Base-by-base conservation (phyloP, 306 rosid genomes). In the Heteromeles arbutifolia region DNA sequence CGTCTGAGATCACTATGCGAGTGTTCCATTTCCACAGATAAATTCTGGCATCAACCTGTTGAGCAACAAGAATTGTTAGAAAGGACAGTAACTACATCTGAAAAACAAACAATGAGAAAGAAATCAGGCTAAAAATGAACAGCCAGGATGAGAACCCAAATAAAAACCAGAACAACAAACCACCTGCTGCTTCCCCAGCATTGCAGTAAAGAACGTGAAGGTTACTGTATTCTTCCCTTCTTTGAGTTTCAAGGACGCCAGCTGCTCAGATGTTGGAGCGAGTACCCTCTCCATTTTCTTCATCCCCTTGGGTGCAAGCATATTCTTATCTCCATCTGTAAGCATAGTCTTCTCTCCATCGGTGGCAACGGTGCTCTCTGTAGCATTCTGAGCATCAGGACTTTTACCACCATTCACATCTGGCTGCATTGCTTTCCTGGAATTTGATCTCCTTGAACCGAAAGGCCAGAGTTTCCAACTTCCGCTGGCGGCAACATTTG, bases 391-490 rank as follows among this genome's bases (percentile, higher is more conserved):
- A 68, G 45, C 45, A 43, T 79, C 82, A 43, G 86, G 74, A 82
- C 10, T 76, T 76, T 70, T 75, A 64, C 54, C 79, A 70, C 80
- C 88, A 54, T 41, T 77, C 25, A 70, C 52, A 83, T 71, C 67
- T 74, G 87, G 85, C 31, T 69, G 85, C 76, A 70, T 34, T 54
- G 69, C 77, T 28, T 77, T 85, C 78, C 66, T 54, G 54, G 91
- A 78, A 65, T 24, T 83, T 73, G 94, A 37, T 81, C 82, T 85
- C 76, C 84, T 84, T 79, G 81, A 85, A 80, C 88, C 41, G 80
- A 90, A 92, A 75, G 97, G 93, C 99, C 99, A 96, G 44, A 92
- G 73, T 78, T 72, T 86, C 99, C 99, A 92, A 80, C 85, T 88
- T 86, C 88, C 96, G 63, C 75, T 54, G 18, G 88, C 50, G 74